phyloP scores from a whole-genome alignment of 805 yeast species.

The Myxozyma geophila region DNA sequence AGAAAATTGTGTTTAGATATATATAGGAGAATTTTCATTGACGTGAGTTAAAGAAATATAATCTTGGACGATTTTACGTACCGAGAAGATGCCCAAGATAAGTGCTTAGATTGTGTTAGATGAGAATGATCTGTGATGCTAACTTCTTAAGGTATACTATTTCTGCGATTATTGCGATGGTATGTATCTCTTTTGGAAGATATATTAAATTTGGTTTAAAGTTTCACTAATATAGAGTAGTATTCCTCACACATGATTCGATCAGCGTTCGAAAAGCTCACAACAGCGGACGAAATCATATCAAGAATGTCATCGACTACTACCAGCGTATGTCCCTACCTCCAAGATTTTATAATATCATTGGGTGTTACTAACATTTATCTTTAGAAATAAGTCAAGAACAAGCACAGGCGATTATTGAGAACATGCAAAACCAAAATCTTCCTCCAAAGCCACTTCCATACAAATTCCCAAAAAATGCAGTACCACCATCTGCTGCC shows the following conservation, averaged over 20 bases:
- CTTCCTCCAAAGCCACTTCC: conserved; percentile 22
- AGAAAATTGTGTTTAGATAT: no score
- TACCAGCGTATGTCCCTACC: conserved; percentile 55
- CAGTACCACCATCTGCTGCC: conserved; percentile 10
- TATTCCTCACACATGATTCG: conserved; percentile 86
- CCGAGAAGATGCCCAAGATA: conserved; percentile 12
- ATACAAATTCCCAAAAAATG: conserved; percentile 26
- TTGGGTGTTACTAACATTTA: neutral
- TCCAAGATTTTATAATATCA: neutral
- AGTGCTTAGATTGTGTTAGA: neutral
- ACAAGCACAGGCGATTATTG: conserved; percentile 37
- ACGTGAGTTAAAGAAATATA: no score
- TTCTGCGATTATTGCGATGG: conserved; percentile 79
- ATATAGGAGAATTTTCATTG: no score
- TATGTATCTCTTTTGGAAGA: conserved; percentile 35
- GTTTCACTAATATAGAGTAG: conserved; percentile 36
- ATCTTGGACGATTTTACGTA: neutral
- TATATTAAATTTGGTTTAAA: neutral
- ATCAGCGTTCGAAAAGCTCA: conserved; percentile 83
- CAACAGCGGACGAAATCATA: conserved; percentile 74
- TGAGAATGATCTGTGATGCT: neutral
- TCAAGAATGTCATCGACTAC: conserved; percentile 71
- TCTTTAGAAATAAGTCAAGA: conserved; percentile 32
- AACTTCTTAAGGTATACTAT: conserved; percentile 33
- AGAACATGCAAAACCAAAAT: conserved; percentile 25